A percentile compares a stretch with the other conserved stretches of the same genome.
Evolutionary conservation across 257 asterid species (phyloP).

Genomic region (Gynochthodes officinalis): DNA sequence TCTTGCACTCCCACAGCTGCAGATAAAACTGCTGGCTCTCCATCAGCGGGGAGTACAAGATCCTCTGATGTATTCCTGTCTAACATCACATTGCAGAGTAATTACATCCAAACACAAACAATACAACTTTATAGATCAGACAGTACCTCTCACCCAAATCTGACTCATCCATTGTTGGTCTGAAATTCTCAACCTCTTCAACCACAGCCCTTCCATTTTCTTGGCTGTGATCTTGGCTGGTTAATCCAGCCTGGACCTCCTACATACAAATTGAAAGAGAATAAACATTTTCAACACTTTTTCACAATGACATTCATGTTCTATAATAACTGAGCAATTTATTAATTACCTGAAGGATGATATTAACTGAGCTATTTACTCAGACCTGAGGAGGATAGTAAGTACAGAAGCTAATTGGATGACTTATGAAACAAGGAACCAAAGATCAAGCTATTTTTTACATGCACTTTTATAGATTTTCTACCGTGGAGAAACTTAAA

Average conservation of each 20-base stretch:
- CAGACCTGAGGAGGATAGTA: not conserved
- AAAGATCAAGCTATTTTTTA: not conserved
- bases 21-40: conserved; percentile 44
- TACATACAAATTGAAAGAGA: conserved; percentile 23
- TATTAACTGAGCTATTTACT: too few species aligned
- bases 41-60: conserved; percentile 33
- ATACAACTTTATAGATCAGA: not conserved
- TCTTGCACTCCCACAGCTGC: conserved; percentile 38
- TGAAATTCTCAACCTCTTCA: conserved; percentile 48
- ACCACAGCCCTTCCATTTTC: conserved; percentile 44
- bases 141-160: conserved; percentile 54
- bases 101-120: not conserved
- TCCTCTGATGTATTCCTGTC: conserved; percentile 58
- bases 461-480: not conserved
- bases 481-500: not conserved
- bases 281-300: not conserved
- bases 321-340: not conserved
- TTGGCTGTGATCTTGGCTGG: conserved; percentile 49
- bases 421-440: not conserved
- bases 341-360: not conserved
- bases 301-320: not conserved
- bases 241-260: conserved; percentile 46
- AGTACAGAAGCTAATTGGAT: not conserved
- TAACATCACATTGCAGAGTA: conserved; percentile 24
- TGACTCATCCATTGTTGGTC: conserved; percentile 40